These are phyloP conservation scores for Pichia exigua DNA, from an alignment of 805 yeast species.

Conservation along the genomic window DNA sequence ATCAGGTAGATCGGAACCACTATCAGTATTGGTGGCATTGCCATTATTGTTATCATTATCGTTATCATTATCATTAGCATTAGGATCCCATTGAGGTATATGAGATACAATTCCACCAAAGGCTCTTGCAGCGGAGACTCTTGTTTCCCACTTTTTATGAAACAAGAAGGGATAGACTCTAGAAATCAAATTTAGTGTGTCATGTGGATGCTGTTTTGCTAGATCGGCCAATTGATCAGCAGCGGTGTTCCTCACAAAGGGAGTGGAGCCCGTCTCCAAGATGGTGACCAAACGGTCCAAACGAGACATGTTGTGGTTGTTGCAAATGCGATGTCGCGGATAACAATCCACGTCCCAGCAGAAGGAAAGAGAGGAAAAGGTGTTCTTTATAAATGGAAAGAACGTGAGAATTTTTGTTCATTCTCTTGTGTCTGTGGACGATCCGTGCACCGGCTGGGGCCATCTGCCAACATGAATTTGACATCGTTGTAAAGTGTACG, in stretches of 20 bases:
- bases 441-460: conserved; percentile 7
- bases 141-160: conserved; percentile 88
- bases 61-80: conserved; percentile 22
- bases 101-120: conserved; percentile 86
- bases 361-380: neutral
- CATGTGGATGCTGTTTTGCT: conserved; percentile 93
- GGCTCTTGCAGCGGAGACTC: conserved; percentile 91
- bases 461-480: neutral
- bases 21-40: conserved; percentile 10
- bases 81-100: conserved; percentile 81
- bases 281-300: conserved; percentile 32
- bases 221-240: conserved; percentile 94
- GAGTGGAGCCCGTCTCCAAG: conserved; percentile 91
- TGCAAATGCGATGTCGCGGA: conserved; percentile 1
- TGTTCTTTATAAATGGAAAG: neutral
- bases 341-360: no score
- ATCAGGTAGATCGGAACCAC: conserved; percentile 10
- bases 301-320: conserved; percentile 22
- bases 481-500: neutral
- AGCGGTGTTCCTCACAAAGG: conserved; percentile 88
- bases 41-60: conserved; percentile 10
- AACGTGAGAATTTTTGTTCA: neutral
- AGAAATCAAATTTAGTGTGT: conserved; percentile 69
- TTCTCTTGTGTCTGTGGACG: neutral
- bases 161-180: conserved; percentile 85